These are phyloP conservation scores for Daldinia bambusicola DNA, from an alignment of 495 filamentous ascomycete species.

Conservation along the genomic window DNA sequence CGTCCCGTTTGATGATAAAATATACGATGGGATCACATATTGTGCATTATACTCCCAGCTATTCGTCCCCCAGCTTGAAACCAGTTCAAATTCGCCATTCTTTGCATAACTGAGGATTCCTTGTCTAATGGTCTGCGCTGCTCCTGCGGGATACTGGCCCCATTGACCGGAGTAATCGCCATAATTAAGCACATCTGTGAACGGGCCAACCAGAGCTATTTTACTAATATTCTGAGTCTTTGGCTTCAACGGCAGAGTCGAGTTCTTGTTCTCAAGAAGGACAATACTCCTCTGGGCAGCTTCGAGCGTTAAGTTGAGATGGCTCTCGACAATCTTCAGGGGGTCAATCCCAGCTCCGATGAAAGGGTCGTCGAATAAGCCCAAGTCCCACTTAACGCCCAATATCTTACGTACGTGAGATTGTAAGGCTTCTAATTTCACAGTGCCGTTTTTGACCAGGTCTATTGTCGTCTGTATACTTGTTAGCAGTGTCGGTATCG, in stretches of 20 bases:
- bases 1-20: conserved; percentile 51
- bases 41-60: conserved; percentile 57
- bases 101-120: conserved; percentile 49
- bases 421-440: conserved; percentile 47
- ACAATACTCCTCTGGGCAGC: conserved; percentile 48
- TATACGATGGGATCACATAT: conserved; percentile 54
- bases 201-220: conserved; percentile 56
- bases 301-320: conserved; percentile 49
- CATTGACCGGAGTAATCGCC: conserved; percentile 55
- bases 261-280: conserved; percentile 52
- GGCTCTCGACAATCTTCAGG: conserved; percentile 44
- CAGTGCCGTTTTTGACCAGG: conserved; percentile 49
- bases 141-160: conserved; percentile 52
- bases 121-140: conserved; percentile 55
- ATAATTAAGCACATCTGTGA: conserved; percentile 56
- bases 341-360: conserved; percentile 49
- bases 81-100: conserved; percentile 44
- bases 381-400: conserved; percentile 55
- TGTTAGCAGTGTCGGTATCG: conserved; percentile 19
- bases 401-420: conserved; percentile 51
- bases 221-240: conserved; percentile 45
- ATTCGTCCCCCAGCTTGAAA: conserved; percentile 57
- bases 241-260: conserved; percentile 50
- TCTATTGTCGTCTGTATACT: conserved; percentile 48
- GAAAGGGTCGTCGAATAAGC: conserved; percentile 52